Evolutionary conservation across 306 rosid genomes (phyloP).

Genomic region (Prunus padus): DNA sequence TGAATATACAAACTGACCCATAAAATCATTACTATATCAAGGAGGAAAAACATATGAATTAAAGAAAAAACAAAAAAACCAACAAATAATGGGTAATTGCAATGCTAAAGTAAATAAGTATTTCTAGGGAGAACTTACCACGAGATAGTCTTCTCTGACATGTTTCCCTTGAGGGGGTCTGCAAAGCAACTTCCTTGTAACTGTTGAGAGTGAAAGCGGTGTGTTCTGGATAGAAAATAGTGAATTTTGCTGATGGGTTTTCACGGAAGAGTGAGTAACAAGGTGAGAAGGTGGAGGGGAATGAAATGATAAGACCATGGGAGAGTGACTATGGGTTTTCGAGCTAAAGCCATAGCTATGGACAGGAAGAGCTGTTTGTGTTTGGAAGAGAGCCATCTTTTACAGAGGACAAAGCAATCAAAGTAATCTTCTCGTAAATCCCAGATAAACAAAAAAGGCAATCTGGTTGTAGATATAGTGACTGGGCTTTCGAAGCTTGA

Average conservation of each 20-base stretch:
- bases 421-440: neutral
- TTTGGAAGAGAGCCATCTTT: conserved; percentile 50
- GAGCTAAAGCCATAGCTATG: neutral
- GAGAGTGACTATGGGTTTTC: conserved; percentile 16
- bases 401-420: neutral
- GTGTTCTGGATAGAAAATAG: conserved; percentile 38
- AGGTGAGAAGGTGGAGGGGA: conserved; percentile 30
- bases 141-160: conserved; percentile 75
- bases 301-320: conserved; percentile 28
- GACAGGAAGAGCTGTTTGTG: conserved; percentile 26
- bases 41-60: neutral
- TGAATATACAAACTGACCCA: conserved; percentile 1
- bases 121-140: conserved; percentile 41
- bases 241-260: conserved; percentile 45
- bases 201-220: conserved; percentile 47
- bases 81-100: neutral
- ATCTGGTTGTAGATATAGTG: neutral
- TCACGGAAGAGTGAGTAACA: conserved; percentile 29
- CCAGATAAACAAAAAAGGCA: neutral
- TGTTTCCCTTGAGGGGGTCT: conserved; percentile 66
- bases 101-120: neutral
- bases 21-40: neutral
- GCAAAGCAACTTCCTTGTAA: conserved; percentile 58
- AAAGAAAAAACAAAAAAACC: neutral
- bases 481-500: neutral